Percentiles rank a stretch among this genome's conserved stretches.
Evolutionary conservation across 2,329 filamentous ascomycete species (phyloP).

Genomic region (Botryosphaeria dothidea): DNA sequence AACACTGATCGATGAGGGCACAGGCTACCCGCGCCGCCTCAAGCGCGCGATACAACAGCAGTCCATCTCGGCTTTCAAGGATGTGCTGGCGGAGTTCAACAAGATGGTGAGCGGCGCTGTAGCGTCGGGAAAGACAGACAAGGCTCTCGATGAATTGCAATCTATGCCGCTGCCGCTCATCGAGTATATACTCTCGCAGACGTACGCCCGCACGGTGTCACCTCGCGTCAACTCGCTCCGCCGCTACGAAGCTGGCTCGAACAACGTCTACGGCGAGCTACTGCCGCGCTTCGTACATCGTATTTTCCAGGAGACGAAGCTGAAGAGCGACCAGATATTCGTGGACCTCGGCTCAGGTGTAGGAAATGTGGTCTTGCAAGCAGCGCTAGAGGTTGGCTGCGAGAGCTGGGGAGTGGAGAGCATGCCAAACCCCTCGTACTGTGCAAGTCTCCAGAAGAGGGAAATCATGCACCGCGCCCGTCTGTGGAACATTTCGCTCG

Average conservation of each 20-base stretch:
- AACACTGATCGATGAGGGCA: constrained; percentile 69
- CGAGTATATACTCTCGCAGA: constrained; percentile 80
- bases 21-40: constrained; percentile 74
- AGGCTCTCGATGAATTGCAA: constrained; percentile 71
- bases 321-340: constrained; percentile 84
- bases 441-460: constrained; percentile 75
- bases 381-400: constrained; percentile 88
- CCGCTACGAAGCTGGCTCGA: constrained; percentile 85
- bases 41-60: constrained; percentile 71
- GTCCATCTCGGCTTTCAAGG: constrained; percentile 68
- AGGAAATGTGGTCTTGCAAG: constrained; percentile 92
- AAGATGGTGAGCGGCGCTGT: constrained; percentile 64
- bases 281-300: constrained; percentile 79
- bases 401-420: constrained; percentile 96
- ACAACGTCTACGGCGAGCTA: constrained; percentile 94
- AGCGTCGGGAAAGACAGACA: constrained; percentile 65
- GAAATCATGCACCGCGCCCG: constrained; percentile 78
- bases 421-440: constrained; percentile 84
- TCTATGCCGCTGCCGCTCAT: constrained; percentile 66
- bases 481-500: constrained; percentile 84
- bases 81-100: constrained; percentile 78
- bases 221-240: constrained; percentile 81
- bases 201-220: constrained; percentile 90
- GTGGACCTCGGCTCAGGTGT: constrained; percentile 95
- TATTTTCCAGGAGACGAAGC: constrained; percentile 74